These are phyloP conservation scores for Schrenkiella parvula DNA, from an alignment of 345 rosid species.

Conservation along the genomic window DNA sequence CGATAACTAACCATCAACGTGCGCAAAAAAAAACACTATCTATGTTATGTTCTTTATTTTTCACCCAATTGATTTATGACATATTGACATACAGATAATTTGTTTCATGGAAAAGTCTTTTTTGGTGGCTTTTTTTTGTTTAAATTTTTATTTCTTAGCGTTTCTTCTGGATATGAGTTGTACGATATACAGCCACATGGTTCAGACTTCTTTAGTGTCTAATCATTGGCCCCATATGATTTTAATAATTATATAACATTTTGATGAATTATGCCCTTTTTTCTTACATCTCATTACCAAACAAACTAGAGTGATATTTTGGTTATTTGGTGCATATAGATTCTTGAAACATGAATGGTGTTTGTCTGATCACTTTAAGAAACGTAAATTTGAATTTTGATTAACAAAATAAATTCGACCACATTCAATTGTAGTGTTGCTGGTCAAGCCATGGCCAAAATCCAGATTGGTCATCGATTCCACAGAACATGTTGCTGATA, in stretches of 20 bases:
- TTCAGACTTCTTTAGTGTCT: slow-evolving; percentile 15
- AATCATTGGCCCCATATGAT: slow-evolving; percentile 24
- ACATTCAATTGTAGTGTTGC: slow-evolving; percentile 56
- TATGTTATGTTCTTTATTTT: neutral
- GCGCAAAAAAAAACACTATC: slow-evolving; percentile 13
- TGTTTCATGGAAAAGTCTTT: slow-evolving; percentile 4
- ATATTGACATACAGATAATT: neutral
- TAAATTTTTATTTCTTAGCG: neutral
- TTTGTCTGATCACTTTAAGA: neutral
- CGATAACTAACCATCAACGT: slow-evolving; percentile 5
- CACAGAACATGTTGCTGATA: slow-evolving; percentile 79
- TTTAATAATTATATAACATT: neutral
- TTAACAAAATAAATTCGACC: neutral
- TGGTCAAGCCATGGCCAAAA: slow-evolving; percentile 98
- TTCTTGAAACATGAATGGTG: slow-evolving; percentile 21
- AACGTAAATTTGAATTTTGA: neutral
- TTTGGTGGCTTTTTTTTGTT: neutral
- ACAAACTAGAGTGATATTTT: neutral
- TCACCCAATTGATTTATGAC: neutral
- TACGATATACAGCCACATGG: slow-evolving; percentile 19
- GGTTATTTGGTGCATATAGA: slow-evolving; percentile 19
- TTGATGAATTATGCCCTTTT: neutral
- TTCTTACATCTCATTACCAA: neutral
- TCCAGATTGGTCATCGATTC: slow-evolving; percentile 79
- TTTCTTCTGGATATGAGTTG: slow-evolving; percentile 29